These are phyloP conservation scores for Salix arbutifolia DNA, from an alignment of 345 rosid species.

Conservation along the genomic window DNA sequence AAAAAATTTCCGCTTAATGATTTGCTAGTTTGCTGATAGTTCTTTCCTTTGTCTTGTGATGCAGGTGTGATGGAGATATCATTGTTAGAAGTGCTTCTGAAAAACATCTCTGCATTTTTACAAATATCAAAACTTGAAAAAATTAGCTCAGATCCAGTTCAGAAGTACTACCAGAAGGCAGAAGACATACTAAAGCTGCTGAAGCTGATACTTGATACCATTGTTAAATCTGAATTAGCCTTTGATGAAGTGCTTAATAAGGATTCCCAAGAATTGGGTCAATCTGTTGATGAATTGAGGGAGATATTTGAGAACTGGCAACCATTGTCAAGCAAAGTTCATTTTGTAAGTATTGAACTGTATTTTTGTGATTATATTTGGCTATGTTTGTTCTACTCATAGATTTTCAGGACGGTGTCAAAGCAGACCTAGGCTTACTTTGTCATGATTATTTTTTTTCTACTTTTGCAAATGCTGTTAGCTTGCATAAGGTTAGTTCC, in stretches of 20 bases:
- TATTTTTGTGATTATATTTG: background rate
- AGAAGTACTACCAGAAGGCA: constrained; percentile 58
- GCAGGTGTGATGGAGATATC: constrained; percentile 82
- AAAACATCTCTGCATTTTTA: constrained; percentile 59
- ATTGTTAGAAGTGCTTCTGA: constrained; percentile 55
- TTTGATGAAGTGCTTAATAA: constrained; percentile 54
- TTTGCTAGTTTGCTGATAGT: background rate
- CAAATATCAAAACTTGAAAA: constrained; percentile 54
- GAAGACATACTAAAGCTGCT: constrained; percentile 74
- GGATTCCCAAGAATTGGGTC: constrained; percentile 58
- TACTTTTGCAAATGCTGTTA: background rate
- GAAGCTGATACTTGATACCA: constrained; percentile 64
- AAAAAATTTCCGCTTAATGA: background rate
- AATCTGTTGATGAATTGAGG: constrained; percentile 58
- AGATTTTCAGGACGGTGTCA: background rate
- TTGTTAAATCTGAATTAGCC: constrained; percentile 53
- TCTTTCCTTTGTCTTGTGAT: background rate
- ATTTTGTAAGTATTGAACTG: constrained; percentile 58
- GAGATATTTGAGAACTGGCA: constrained; percentile 71
- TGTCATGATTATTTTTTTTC: constrained; percentile 1
- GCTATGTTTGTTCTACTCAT: background rate
- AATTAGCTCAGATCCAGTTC: constrained; percentile 57
- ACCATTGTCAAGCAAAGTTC: constrained; percentile 70
- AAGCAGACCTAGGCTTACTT: background rate
- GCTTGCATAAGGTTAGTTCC: background rate